These are phyloP conservation scores for Sarocladiaceae sp. DNA, from an alignment of 2,329 filamentous ascomycete genomes.

Conservation along the genomic window DNA sequence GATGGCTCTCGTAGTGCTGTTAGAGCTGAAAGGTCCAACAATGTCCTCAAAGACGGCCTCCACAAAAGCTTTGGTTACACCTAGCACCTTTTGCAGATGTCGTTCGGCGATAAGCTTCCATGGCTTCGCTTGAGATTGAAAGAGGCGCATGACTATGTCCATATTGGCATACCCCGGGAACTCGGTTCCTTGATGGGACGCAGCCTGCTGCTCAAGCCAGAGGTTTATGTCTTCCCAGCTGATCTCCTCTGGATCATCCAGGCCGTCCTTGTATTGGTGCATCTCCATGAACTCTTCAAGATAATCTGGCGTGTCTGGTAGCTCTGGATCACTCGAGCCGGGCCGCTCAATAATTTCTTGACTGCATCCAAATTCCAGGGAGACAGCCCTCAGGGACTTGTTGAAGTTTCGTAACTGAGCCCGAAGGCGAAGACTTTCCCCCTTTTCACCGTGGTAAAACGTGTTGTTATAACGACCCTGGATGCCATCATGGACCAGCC, in stretches of 20 bases:
- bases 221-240: slow-evolving; percentile 13
- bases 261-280: slow-evolving; percentile 21
- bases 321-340: neutral
- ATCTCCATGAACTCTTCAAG: slow-evolving; percentile 20
- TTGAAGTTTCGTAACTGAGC: slow-evolving; percentile 24
- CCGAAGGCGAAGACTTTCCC: slow-evolving; percentile 19
- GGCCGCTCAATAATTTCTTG: slow-evolving; percentile 13
- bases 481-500: slow-evolving; percentile 21
- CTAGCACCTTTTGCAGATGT: slow-evolving; percentile 27
- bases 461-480: slow-evolving; percentile 24
- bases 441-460: slow-evolving; percentile 27
- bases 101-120: slow-evolving; percentile 31
- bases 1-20: slow-evolving; percentile 17
- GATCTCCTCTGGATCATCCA: slow-evolving; percentile 18
- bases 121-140: slow-evolving; percentile 29
- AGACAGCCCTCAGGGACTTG: slow-evolving; percentile 21
- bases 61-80: slow-evolving; percentile 27
- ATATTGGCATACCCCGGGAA: slow-evolving; percentile 32
- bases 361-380: slow-evolving; percentile 19
- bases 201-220: slow-evolving; percentile 25
- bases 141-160: slow-evolving; percentile 30
- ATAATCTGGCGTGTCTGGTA: slow-evolving; percentile 17
- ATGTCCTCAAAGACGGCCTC: slow-evolving; percentile 29
- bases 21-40: slow-evolving; percentile 16
- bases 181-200: slow-evolving; percentile 32